Evolutionary conservation across 2,329 filamentous ascomycete species (phyloP).

Genomic region (Penicillium sp.): DNA sequence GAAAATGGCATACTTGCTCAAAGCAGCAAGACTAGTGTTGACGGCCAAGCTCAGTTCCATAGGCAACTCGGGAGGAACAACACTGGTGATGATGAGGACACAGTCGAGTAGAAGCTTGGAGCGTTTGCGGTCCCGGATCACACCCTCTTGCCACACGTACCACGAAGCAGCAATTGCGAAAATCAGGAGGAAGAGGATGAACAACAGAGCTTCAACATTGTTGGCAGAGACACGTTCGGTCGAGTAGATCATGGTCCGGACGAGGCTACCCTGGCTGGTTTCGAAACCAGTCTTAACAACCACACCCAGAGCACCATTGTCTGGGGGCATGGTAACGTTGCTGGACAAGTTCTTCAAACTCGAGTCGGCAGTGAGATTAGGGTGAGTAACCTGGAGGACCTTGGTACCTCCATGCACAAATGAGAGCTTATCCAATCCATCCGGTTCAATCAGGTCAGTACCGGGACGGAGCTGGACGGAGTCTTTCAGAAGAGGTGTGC

Average conservation of each 20-base stretch:
- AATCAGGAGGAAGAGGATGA: slow-evolving; percentile 93
- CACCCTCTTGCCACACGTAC: slow-evolving; percentile 99
- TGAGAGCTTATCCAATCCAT: slow-evolving; percentile 92
- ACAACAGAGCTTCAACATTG: slow-evolving; percentile 91
- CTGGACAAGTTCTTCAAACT: slow-evolving; percentile 65
- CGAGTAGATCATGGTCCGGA: slow-evolving; percentile 99
- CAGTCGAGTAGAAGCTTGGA: slow-evolving; percentile 97
- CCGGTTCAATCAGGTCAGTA: slow-evolving; percentile 76
- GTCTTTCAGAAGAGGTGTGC: slow-evolving; percentile 93
- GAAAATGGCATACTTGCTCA: slow-evolving; percentile 95
- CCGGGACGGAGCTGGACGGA: slow-evolving; percentile 85
- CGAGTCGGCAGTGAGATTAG: slow-evolving; percentile 66
- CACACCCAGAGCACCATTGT: slow-evolving; percentile 89
- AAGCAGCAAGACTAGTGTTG: slow-evolving; percentile 91
- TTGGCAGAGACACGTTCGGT: slow-evolving; percentile 98
- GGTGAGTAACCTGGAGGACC: slow-evolving; percentile 90
- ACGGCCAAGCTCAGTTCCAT: slow-evolving; percentile 98
- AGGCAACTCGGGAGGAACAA: slow-evolving; percentile 95
- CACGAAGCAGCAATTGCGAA: slow-evolving; percentile 97
- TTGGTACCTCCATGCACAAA: slow-evolving; percentile 98
- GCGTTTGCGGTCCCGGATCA: slow-evolving; percentile 88
- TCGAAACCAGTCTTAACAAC: slow-evolving; percentile 98
- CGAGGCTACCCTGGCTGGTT: slow-evolving; percentile 94
- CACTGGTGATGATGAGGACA: slow-evolving; percentile 93
- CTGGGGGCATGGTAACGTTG: slow-evolving; percentile 78